Percentiles rank a stretch among this genome's conserved stretches.
These are phyloP conservation scores for Paramecium caudatum DNA, from an alignment of 73 alveolate species.

Conservation along the genomic window DNA sequence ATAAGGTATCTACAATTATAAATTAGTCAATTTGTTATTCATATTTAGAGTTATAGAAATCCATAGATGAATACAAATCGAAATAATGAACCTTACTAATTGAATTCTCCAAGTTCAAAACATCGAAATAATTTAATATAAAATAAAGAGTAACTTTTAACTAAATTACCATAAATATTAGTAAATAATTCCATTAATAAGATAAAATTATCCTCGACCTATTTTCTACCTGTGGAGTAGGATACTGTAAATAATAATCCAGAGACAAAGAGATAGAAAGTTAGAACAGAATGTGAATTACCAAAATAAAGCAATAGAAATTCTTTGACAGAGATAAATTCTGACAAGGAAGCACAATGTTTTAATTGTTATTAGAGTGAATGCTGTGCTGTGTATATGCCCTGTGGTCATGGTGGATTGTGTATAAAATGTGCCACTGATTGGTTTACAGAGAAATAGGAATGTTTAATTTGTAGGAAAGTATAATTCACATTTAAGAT, in stretches of 20 bases:
- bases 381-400: conserved; percentile 54
- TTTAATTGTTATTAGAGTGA: conserved; percentile 60
- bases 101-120: conserved; percentile 47
- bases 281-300: not conserved
- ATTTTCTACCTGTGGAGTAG: conserved; percentile 40
- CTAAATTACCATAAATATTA: not conserved
- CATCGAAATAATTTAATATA: not conserved
- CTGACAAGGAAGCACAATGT: not conserved
- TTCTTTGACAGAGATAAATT: conserved; percentile 45
- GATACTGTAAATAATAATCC: not conserved
- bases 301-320: not conserved
- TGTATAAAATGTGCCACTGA: conserved; percentile 31
- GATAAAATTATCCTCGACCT: conserved; percentile 55
- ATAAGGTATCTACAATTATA: not conserved
- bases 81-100: not conserved
- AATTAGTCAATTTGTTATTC: not conserved
- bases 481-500: not conserved
- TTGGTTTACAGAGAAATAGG: conserved; percentile 43
- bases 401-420: conserved; percentile 67
- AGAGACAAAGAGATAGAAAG: not conserved
- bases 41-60: not conserved
- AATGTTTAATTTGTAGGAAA: conserved; percentile 59
- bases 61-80: not conserved
- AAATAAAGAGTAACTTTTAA: conserved; percentile 23
- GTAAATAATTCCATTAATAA: not conserved